Base-by-base conservation (phyloP, 768 basidiomycete species). In the Serendipita indica region DNA sequence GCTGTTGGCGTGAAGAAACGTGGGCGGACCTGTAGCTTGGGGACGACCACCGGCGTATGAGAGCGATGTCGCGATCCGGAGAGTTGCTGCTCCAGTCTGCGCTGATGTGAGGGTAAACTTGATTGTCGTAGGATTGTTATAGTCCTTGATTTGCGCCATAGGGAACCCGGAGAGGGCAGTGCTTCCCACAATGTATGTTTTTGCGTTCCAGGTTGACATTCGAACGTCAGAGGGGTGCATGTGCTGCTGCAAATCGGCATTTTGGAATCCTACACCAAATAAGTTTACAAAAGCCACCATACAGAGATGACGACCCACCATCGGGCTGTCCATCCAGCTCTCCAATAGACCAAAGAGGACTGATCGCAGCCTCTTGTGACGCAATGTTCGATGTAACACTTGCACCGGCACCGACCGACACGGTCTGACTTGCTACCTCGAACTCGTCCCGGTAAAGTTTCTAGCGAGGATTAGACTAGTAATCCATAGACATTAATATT, bases 21-120 rank as follows among this genome's bases (percentile, higher is more conserved):
- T n/a, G 16, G 27, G 18, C 41, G 18, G 27, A 43, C 41, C 41
- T 7, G 66, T 71, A 41, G 77, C 69, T 58, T 71, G 69, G 3
- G 77, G 77, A 13, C 77, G 68, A 2, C 74, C 76, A 22, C 76
- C 75, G 10, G 74, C 75, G 60, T 76, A 78, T 5, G 76, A 70
- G 37, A 69, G 68, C 5, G 74, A 76, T 3, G 75, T 77, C 28
- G 73, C 70, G 57, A 77, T 77, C 3, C 72, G 69, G 28, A 77
- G 64, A 3, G 75, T 78, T 13, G 74, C 69, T 12, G 74, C 75
- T 34, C 77, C 76, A 22, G 72, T 75, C 61, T 76, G 74, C 14
- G 72, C 72, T 1, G 74, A 73, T 3, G 71, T 67, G 7, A 72
- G 71, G 4, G 69, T 72, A 72, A 72, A 43, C 41, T 43, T 43